phyloP scores from a whole-genome alignment of 225 moss, liverwort and hornwort genomes.

The Asterella californica region DNA sequence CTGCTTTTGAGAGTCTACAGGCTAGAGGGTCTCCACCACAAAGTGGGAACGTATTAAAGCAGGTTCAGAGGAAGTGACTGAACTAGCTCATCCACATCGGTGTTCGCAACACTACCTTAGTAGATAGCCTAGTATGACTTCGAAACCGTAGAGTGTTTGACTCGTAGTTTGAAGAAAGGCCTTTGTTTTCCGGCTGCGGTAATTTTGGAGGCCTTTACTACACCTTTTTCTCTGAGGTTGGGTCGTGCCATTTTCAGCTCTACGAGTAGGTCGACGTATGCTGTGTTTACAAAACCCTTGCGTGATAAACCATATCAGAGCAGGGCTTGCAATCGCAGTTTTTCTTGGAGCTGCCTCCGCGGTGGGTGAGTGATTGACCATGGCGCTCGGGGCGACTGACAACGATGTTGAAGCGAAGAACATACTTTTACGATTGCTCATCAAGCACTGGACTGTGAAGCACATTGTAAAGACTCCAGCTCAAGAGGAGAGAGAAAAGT shows the following conservation, averaged over 20 bases:
- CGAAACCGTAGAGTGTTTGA: background rate
- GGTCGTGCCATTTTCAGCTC: background rate
- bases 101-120: background rate
- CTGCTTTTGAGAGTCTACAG: too few species aligned
- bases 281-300: background rate
- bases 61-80: background rate
- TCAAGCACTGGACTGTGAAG: constrained; percentile 66
- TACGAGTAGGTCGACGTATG: background rate
- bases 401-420: constrained; percentile 37
- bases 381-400: constrained; percentile 29
- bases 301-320: background rate
- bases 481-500: constrained; percentile 44
- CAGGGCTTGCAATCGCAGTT: background rate
- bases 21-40: background rate
- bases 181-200: background rate
- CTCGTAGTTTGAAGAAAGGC: background rate
- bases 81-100: background rate
- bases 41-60: background rate
- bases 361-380: background rate
- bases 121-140: background rate
- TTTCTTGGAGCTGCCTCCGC: background rate
- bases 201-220: background rate
- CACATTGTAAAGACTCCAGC: constrained; percentile 40
- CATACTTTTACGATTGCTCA: constrained; percentile 43
- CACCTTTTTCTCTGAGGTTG: background rate